These are phyloP conservation scores for Paxillus ammoniavirescens DNA, from an alignment of 768 basidiomycete species.

Conservation along the genomic window DNA sequence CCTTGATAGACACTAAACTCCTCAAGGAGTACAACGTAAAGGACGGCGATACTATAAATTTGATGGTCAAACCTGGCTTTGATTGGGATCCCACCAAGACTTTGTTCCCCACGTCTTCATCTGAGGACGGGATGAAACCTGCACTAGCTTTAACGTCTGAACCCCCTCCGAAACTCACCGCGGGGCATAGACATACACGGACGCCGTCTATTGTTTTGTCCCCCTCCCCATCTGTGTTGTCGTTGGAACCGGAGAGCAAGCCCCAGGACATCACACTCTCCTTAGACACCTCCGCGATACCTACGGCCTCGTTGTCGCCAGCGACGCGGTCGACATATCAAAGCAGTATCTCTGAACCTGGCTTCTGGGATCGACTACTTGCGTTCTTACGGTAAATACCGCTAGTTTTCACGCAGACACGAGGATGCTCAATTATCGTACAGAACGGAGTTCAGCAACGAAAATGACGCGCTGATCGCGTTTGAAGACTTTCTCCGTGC, in stretches of 20 bases:
- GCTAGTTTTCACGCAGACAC: background rate
- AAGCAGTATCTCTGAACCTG: slow-evolving; percentile 65
- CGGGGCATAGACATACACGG: slow-evolving; percentile 50
- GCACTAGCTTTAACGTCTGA: slow-evolving; percentile 18
- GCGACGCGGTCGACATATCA: slow-evolving; percentile 29
- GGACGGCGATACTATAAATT: slow-evolving; percentile 77
- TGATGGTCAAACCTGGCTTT: slow-evolving; percentile 81
- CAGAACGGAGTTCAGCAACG: slow-evolving; percentile 62
- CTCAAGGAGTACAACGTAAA: slow-evolving; percentile 87
- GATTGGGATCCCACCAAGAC: slow-evolving; percentile 57
- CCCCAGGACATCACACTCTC: slow-evolving; percentile 64
- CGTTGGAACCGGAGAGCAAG: slow-evolving; percentile 42
- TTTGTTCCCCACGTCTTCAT: slow-evolving; percentile 20
- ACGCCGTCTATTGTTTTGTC: slow-evolving; percentile 80
- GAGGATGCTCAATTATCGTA: background rate
- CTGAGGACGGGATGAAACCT: slow-evolving; percentile 19
- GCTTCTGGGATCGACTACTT: slow-evolving; percentile 75
- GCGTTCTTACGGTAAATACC: slow-evolving; percentile 54
- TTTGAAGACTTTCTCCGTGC: slow-evolving; percentile 89
- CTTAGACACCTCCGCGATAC: slow-evolving; percentile 55
- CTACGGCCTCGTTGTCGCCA: slow-evolving; percentile 44
- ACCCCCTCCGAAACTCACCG: slow-evolving; percentile 26
- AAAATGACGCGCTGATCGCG: slow-evolving; percentile 62
- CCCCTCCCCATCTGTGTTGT: slow-evolving; percentile 60
- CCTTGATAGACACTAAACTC: slow-evolving; percentile 83